phyloP scores from a whole-genome alignment of 352 stramenopile species.

The Phytophthora pisi region DNA sequence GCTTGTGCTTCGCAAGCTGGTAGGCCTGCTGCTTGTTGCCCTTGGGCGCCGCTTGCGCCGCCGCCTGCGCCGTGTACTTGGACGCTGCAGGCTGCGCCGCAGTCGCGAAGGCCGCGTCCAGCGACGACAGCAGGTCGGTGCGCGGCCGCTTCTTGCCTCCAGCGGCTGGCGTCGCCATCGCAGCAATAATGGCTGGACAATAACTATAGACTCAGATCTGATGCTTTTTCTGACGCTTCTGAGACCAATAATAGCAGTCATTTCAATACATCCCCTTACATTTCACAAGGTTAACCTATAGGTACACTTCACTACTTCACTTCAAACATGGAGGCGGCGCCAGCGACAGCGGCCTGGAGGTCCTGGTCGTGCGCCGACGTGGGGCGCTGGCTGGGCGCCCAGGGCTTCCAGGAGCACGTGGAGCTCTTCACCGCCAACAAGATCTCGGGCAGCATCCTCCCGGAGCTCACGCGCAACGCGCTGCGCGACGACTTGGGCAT shows the following conservation, averaged over 20 bases:
- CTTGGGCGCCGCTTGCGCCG: conserved; percentile 40
- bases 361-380: conserved; percentile 49
- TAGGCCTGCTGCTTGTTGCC: conserved; percentile 69
- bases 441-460: conserved; percentile 62
- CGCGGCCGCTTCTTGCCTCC: conserved; percentile 66
- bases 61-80: conserved; percentile 77
- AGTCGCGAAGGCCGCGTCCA: conserved; percentile 72
- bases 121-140: conserved; percentile 75
- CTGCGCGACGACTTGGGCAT: conserved; percentile 72
- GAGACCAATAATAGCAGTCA: conserved; percentile 19
- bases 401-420: conserved; percentile 38
- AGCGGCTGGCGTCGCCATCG: conserved; percentile 31
- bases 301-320: conserved; percentile 1
- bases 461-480: conserved; percentile 65
- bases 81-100: conserved; percentile 37
- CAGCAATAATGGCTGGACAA: conserved; percentile 10
- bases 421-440: conserved; percentile 62
- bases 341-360: conserved; percentile 22
- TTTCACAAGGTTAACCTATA: neutral
- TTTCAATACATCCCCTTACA: neutral
- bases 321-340: conserved; percentile 30
- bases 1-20: conserved; percentile 69
- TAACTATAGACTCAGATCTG: conserved; percentile 22
- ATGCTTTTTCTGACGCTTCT: conserved; percentile 2
- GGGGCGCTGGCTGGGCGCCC: conserved; percentile 37